A percentile compares a stretch with the other conserved stretches of the same genome.
phyloP scores from a whole-genome alignment of 331 rosid species.

The Malus hybrid region DNA sequence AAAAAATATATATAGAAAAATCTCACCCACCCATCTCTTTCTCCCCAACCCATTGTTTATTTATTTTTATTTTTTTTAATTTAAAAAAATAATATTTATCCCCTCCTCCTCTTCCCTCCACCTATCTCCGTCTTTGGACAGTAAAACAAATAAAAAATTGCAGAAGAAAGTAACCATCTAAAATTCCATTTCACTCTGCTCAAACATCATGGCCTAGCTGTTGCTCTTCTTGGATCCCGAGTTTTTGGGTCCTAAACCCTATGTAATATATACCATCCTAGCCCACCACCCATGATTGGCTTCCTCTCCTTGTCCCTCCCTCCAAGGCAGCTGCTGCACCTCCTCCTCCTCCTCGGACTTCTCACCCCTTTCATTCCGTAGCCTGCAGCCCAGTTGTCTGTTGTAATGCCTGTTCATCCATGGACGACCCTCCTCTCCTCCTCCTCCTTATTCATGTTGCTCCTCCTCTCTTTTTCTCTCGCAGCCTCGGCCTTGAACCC shows the following conservation, averaged over 20 bases:
- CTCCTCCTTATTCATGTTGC: conserved; percentile 15
- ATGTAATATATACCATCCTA: conserved; percentile 21
- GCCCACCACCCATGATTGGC: conserved; percentile 90
- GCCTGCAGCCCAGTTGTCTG: conserved; percentile 26
- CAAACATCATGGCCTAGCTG: conserved; percentile 87
- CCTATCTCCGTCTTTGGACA: conserved; percentile 27
- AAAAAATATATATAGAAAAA: conserved; percentile 17
- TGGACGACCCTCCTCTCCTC: conserved; percentile 42
- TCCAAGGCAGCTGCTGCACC: conserved; percentile 42
- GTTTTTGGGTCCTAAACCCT: conserved; percentile 45
- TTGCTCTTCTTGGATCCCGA: conserved; percentile 99
- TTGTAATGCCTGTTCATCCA: conserved; percentile 86
- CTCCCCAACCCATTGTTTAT: not conserved
- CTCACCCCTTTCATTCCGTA: conserved; percentile 24
- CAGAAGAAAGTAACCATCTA: conserved; percentile 36
- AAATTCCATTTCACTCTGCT: conserved; percentile 61
- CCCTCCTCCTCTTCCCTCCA: conserved; percentile 32
- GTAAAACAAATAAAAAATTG: conserved; percentile 41
- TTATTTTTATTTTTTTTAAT: not conserved
- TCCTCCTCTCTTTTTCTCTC: not conserved
- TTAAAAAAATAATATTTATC: conserved; percentile 16
- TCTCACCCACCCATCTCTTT: conserved; percentile 2
- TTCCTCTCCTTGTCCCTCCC: conserved; percentile 68
- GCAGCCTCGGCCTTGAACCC: conserved; percentile 45
- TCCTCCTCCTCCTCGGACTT: conserved; percentile 8